Evolutionary conservation across 352 stramenopile genomes (phyloP).

Genomic region (Phytopythium litorale): DNA sequence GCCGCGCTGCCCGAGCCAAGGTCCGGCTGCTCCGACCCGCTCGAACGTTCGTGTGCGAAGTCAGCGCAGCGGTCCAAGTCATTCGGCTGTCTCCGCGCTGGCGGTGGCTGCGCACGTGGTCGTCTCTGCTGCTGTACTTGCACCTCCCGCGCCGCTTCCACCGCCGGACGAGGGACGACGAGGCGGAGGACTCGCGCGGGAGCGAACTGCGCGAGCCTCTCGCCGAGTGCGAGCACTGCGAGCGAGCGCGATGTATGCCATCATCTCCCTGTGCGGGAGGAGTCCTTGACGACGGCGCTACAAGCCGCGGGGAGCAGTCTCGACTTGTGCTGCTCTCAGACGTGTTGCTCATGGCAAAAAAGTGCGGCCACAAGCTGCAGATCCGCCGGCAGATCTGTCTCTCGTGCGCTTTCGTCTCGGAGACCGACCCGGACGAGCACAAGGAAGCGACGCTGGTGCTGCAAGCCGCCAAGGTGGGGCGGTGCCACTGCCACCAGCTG

Average conservation of each 20-base stretch:
- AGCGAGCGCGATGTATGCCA: neutral
- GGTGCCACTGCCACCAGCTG: slow-evolving; percentile 57
- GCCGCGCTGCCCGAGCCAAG: slow-evolving; percentile 15
- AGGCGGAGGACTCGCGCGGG: neutral
- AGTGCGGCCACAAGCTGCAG: slow-evolving; percentile 39
- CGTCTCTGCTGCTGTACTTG: neutral
- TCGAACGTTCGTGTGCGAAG: slow-evolving; percentile 42
- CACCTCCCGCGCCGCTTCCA: neutral
- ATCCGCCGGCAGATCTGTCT: slow-evolving; percentile 58
- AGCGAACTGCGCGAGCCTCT: neutral
- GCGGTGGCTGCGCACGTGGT: slow-evolving; percentile 17
- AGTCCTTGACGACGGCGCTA: neutral
- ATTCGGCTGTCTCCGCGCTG: slow-evolving; percentile 20
- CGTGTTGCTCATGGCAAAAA: slow-evolving; percentile 58
- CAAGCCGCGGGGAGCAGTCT: slow-evolving; percentile 19
- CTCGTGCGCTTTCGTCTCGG: slow-evolving; percentile 40
- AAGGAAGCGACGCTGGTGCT: slow-evolving; percentile 27
- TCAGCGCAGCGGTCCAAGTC: slow-evolving; percentile 25
- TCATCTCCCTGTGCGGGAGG: neutral
- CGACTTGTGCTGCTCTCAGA: slow-evolving; percentile 64
- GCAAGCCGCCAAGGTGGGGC: slow-evolving; percentile 40
- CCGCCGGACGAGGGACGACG: neutral
- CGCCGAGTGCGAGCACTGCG: neutral
- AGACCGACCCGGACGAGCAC: slow-evolving; percentile 12
- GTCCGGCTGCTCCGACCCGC: slow-evolving; percentile 46